Evolutionary conservation across 2,329 filamentous ascomycete species (phyloP).

Genomic region (Pseudogymnoascus sp.): DNA sequence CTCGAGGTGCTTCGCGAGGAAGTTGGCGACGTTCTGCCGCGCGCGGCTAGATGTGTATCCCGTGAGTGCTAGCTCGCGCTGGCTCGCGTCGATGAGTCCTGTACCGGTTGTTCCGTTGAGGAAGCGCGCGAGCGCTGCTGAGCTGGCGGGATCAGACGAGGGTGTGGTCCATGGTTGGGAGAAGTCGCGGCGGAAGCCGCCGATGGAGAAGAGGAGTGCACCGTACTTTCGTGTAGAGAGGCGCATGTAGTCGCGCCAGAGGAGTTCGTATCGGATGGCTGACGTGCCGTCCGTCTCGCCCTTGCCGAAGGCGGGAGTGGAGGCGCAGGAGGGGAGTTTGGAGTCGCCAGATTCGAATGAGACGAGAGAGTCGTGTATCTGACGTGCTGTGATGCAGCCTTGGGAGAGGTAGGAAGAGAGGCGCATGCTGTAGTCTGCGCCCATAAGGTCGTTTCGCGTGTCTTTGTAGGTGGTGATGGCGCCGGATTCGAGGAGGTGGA

Average conservation of each 20-base stretch:
- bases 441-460: constrained; percentile 63
- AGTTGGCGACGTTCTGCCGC: constrained; percentile 67
- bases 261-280: constrained; percentile 60
- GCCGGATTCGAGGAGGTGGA: constrained; percentile 51
- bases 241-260: constrained; percentile 77
- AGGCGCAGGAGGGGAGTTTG: constrained; percentile 11
- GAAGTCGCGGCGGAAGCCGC: constrained; percentile 49
- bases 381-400: constrained; percentile 63
- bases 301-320: constrained; percentile 44
- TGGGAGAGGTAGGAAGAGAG: constrained; percentile 64
- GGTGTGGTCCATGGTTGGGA: constrained; percentile 35
- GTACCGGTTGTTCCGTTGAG: constrained; percentile 62
- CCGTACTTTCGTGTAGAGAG: constrained; percentile 65
- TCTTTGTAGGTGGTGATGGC: constrained; percentile 57
- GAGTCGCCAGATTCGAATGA: constrained; percentile 58
- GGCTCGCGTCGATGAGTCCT: constrained; percentile 67
- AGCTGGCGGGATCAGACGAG: constrained; percentile 34
- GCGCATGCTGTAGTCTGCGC: constrained; percentile 65
- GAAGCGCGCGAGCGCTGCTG: constrained; percentile 47
- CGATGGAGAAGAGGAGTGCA: constrained; percentile 51
- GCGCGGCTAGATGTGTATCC: constrained; percentile 73
- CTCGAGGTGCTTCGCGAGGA: constrained; percentile 61
- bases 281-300: constrained; percentile 66
- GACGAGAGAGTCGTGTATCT: constrained; percentile 59
- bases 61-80: constrained; percentile 64